Evolutionary conservation across 768 basidiomycete species (phyloP), one percentile per base, ranked within the genome.

Genomic region (Galerina sulciceps): DNA sequence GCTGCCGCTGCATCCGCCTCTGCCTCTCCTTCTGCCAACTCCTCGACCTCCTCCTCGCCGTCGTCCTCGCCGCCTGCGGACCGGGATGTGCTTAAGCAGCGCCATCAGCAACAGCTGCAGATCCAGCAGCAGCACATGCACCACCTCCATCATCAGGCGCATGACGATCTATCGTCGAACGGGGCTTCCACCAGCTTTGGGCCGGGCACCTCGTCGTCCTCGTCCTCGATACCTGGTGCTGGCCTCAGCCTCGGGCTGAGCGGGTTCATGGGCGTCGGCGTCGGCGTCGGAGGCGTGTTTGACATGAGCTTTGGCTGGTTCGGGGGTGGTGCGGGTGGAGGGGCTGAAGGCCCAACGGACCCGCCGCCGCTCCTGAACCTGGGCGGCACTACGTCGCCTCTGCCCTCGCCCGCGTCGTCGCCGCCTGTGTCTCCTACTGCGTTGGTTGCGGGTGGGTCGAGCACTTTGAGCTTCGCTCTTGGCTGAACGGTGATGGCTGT

Each of bases 221-320:
- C 41, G 23, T 40, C 42, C 35, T 17, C 49, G n/a, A 50, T 31
- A 42, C 15, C 34, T 11, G 17, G 35, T 20, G 49, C 34, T 10
- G 35, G 37, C 17, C 26, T 31, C 20, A 37, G 47, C 13, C 15
- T 51, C 20, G 37, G 47, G 17, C 10, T 37, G 18, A 23, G 44
- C 18, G 38, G 37, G 15, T 46, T 46, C 31, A 20, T 56, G 20
- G 55, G 55, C 14, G 45, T 56, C 23, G 55, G 57, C 9, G 51
- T 55, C 11, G 59, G 54, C 58, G 51, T 53, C 6, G 53, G 62
- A 58, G 53, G 65, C 53, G 58, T 73, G 70, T 55, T 71, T 52
- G 64, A 72, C 66, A 43, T 72, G 69, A 46, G 67, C 53, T 54
- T 64, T 68, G 62, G 26, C 48, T 53, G 62, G 35, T 51, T 63